Evolutionary conservation across 139 green algal species (phyloP), one percentile per base, ranked within the genome.

Genomic region (Desmodesmus armatus): DNA sequence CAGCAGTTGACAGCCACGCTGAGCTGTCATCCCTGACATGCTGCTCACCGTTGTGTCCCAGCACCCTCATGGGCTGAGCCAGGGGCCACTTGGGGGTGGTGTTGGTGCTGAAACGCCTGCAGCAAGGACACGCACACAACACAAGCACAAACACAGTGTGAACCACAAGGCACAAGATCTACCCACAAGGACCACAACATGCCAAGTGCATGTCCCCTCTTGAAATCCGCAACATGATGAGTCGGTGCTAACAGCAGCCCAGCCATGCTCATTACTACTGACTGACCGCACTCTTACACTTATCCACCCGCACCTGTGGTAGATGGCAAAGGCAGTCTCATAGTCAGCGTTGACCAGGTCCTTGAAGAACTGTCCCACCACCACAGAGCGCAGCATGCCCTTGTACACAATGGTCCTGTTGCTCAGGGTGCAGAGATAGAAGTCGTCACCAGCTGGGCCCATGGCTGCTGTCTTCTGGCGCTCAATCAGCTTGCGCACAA

Each of bases 81-180:
- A 99, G 95, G 5, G 96, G 97, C 98, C 98, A 99, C 91, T 97
- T 98, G 62, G 98, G 98, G 49, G 89, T 98, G 70, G 98, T 99
- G 94, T 99, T 99, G 85, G 98, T 99, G 87, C 94, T 98, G 95
- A 98, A 99, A 78, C 97, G 97, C 73, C 77, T n/a, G n/a, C n/a
- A n/a, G n/a, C n/a, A n/a, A n/a, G n/a, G n/a, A n/a, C n/a, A n/a
- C n/a, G n/a, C n/a, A n/a, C n/a, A n/a, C n/a, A n/a, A n/a, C n/a
- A n/a, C n/a, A n/a, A n/a, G n/a, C n/a, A n/a, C n/a, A n/a, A n/a
- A n/a, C n/a, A n/a, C n/a, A n/a, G n/a, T n/a, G n/a, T n/a, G n/a
- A n/a, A n/a, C n/a, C n/a, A n/a, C n/a, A n/a, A n/a, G n/a, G n/a
- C n/a, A n/a, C n/a, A n/a, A n/a, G n/a, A n/a, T n/a, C n/a, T n/a